Percentiles rank a stretch among this genome's conserved stretches.
These are phyloP conservation scores for Nemania diffusa DNA, from an alignment of 2,329 filamentous ascomycete genomes.

Conservation along the genomic window DNA sequence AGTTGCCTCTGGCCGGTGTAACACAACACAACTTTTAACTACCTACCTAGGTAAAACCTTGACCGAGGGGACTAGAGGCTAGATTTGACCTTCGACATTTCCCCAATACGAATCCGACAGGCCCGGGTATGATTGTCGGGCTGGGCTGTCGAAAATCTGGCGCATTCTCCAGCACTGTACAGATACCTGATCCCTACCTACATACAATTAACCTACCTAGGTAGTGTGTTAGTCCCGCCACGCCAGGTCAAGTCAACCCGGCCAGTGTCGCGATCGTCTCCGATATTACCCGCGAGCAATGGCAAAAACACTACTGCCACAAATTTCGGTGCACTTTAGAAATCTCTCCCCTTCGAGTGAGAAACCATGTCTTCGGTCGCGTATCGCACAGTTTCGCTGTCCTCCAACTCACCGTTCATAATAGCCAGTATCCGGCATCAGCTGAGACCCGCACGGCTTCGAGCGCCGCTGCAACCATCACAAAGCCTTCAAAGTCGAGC, in stretches of 20 bases:
- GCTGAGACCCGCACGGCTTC: constrained; percentile 28
- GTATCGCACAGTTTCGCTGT: constrained; percentile 35
- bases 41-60: constrained; percentile 7
- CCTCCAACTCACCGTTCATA: constrained; percentile 37
- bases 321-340: constrained; percentile 37
- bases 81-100: background rate
- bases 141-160: background rate
- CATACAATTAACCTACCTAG: too few species aligned
- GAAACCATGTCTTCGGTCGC: constrained; percentile 44
- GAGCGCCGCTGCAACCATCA: constrained; percentile 22
- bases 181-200: background rate
- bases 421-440: constrained; percentile 38
- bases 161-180: background rate
- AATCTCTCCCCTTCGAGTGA: constrained; percentile 35
- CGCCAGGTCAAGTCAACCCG: background rate
- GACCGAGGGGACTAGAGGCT: background rate
- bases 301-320: constrained; percentile 34
- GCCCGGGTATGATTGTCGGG: background rate
- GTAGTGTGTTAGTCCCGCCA: constrained; percentile 15
- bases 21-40: constrained; percentile 2
- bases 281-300: constrained; percentile 41
- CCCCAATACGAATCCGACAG: constrained; percentile 6
- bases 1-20: constrained; percentile 2
- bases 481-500: constrained; percentile 33
- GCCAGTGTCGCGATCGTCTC: constrained; percentile 13